phyloP scores from a whole-genome alignment of 2,329 filamentous ascomycete genomes.

The Penicillium hordei region DNA sequence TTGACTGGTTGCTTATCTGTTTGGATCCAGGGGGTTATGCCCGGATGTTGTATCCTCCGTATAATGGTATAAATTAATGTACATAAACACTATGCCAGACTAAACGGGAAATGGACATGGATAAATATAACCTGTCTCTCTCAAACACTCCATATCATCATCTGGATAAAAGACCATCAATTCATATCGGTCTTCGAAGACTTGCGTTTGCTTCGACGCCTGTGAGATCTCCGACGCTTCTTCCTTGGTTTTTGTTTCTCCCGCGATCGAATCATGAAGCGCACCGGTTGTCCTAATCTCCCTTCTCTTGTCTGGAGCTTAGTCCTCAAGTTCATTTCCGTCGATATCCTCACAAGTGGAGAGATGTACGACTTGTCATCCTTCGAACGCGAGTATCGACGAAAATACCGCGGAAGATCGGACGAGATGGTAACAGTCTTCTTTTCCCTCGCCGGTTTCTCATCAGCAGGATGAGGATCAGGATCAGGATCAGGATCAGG shows the following conservation, averaged over 20 bases:
- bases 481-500: neutral
- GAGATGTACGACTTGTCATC: neutral
- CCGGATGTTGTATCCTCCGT: neutral
- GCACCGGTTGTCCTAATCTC: neutral
- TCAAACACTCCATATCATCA: neutral
- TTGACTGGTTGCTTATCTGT: neutral
- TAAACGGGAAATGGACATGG: neutral
- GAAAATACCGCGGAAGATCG: neutral
- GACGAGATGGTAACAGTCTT: constrained; percentile 5
- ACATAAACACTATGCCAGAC: neutral
- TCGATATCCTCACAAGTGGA: constrained; percentile 1
- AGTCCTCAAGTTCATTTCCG: neutral
- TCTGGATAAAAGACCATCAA: neutral
- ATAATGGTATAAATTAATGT: neutral
- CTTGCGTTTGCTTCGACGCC: neutral
- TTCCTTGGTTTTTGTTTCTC: neutral
- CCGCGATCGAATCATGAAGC: neutral
- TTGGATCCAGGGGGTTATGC: neutral
- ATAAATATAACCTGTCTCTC: neutral
- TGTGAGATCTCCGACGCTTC: neutral
- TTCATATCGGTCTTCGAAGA: neutral
- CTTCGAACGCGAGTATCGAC: neutral
- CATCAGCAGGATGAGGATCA: neutral
- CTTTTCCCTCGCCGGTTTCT: neutral
- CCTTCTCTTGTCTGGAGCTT: neutral